Conservation (phyloP, 129 eudicot species). For the Chrysanthemum seticuspe region DNA sequence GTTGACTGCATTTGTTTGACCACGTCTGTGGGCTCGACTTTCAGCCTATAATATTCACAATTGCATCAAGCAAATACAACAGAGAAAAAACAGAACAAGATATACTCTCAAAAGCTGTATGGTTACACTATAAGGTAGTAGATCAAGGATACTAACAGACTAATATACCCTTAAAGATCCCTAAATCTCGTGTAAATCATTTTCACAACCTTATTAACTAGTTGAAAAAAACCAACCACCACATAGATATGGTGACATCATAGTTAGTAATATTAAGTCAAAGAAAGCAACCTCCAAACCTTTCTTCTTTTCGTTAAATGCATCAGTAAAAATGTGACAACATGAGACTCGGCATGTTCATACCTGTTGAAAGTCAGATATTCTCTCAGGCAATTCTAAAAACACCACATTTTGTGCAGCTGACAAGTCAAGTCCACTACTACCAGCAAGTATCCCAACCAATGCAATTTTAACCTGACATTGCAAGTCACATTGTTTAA, state of each 20-base stretch:
- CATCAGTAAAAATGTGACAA: background rate
- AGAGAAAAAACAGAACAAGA: slow-evolving; percentile 5
- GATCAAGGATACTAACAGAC: slow-evolving; percentile 6
- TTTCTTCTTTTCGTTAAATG: slow-evolving; percentile 17
- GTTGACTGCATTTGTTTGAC: slow-evolving; percentile 85
- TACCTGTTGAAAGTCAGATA: slow-evolving; percentile 79
- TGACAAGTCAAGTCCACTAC: slow-evolving; percentile 80
- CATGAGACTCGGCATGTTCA: slow-evolving; percentile 12
- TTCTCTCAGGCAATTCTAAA: slow-evolving; percentile 80
- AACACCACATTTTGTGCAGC: slow-evolving; percentile 87
- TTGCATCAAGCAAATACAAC: slow-evolving; percentile 25
- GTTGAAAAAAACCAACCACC: background rate
- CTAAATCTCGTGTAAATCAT: slow-evolving; percentile 13
- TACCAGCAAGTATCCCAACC: slow-evolving; percentile 87
- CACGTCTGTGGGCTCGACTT: slow-evolving; percentile 93
- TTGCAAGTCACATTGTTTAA: slow-evolving; percentile 1
- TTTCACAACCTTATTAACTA: background rate
- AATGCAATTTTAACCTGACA: slow-evolving; percentile 84
- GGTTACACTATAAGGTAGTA: background rate
- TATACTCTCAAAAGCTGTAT: slow-evolving; percentile 15
- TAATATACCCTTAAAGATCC: background rate
- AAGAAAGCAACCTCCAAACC: slow-evolving; percentile 13
- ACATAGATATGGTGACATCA: background rate
- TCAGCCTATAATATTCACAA: slow-evolving; percentile 65
- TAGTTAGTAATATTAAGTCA: slow-evolving; percentile 3